Base-by-base conservation (phyloP, 441 rosid genomes). In the Aquilaria agallochum region DNA sequence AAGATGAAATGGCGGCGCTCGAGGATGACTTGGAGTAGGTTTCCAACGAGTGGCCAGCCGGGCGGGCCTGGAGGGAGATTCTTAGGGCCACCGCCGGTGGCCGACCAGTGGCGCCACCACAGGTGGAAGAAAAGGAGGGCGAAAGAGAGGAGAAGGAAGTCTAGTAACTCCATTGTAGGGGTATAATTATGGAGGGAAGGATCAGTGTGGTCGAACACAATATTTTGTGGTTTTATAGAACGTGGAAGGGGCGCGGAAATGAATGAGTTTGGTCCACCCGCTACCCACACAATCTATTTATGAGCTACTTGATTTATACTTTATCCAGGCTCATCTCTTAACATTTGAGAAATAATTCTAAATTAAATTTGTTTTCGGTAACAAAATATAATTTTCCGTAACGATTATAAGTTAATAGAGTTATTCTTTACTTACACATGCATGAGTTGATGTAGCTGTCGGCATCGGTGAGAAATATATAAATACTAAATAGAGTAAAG, bases 11-110 rank as follows among this genome's bases (percentile, higher is more conserved):
- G 89, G 2, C 83, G 88, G 20, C 88, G 78, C 53, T 92, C 81
- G 67, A 82, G 82, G 66, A 89, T 84, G 69, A 87, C 77, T 64
- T 87, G 95, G 56, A 78, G 61, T 45, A 92, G 56, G 83, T 89
- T 92, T 14, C 96, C 96, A 0, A 92, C 83, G 0, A 92, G 62
- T 0, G 98, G 96, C 96, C 93, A 92, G 5, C 98, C 92, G 0
- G 77, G 85, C 0, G 98, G 96, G 0, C 96, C 93, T 3, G 96
- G 98, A 0, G 96, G 98, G 34, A 87, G 86, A 67, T 73, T 86
- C 55, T 65, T 51, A 3, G 66, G 45, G 5, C 65, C 44, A 2
- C 58, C 64, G 3, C 77, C 58, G 33, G 62, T 33, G 60, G 64
- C 13, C 7, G 73, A 65, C 74, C 70, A 73, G 48, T 75, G 73